phyloP scores from a whole-genome alignment of 1,284 basidiomycete species.

The Marasmius fiardii region DNA sequence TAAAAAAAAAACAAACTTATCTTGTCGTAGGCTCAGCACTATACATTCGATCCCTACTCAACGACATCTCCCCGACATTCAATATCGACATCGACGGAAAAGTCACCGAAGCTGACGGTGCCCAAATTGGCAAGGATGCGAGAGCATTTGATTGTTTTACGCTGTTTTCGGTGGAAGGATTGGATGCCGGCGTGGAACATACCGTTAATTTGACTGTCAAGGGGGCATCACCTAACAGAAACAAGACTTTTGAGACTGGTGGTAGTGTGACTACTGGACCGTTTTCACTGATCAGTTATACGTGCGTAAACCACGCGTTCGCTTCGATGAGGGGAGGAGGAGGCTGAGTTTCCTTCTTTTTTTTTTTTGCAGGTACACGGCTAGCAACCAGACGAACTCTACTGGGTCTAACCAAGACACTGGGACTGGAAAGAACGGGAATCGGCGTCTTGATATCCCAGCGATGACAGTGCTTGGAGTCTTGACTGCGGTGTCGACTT shows the following conservation, averaged over 20 bases:
- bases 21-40: not conserved
- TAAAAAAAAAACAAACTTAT: too few relatives aligned
- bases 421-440: too few relatives aligned
- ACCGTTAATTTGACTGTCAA: not conserved
- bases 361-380: too few relatives aligned
- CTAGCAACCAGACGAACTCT: too few relatives aligned
- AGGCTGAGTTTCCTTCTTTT: too few relatives aligned
- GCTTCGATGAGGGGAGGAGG: not conserved
- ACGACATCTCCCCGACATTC: not conserved
- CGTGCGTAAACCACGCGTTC: not conserved
- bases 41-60: not conserved
- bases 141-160: not conserved
- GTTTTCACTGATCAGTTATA: not conserved
- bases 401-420: too few relatives aligned
- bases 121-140: not conserved
- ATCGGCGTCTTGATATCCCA: too few relatives aligned
- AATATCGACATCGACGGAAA: constrained; percentile 1
- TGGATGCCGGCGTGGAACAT: not conserved
- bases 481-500: too few relatives aligned
- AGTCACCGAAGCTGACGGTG: not conserved
- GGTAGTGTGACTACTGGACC: not conserved
- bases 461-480: too few relatives aligned
- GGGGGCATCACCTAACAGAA: not conserved
- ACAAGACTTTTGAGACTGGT: not conserved
- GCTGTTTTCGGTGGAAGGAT: not conserved